Base-by-base conservation (phyloP, 2,329 filamentous ascomycete genomes). In the Paecilomyces variotii region DNA sequence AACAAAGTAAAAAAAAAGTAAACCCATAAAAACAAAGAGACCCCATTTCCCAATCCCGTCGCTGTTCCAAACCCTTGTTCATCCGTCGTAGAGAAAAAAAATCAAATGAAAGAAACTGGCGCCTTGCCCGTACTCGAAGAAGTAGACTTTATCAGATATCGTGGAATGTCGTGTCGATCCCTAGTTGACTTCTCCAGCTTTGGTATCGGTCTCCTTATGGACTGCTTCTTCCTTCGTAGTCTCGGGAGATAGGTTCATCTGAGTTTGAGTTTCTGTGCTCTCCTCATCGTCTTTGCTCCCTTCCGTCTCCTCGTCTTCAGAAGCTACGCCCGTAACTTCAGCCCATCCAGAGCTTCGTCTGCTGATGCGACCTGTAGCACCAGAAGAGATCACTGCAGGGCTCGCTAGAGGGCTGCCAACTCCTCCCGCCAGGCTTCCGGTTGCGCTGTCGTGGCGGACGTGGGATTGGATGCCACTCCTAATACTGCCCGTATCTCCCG, bases 401-500 rank as follows among this genome's bases (percentile, higher is more conserved):
- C 39, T 45, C 7, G 82, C 82, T 39, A 91, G 73, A 12, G 87
- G 85, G 64, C 85, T 88, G 30, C 73, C 71, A n/a, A 82, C 68
- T 7, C 82, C 83, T 5, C 81, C 84, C 62, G 65, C 61, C 11
- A 91, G 87, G 72, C 89, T 93, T 27, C 89, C 88, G 61, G 81
- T 88, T 57, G 93, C 84, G 73, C 91, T 96, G 70, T 96, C 91
- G 55, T 90, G 87, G 61, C 90, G 83, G 1, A 84, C 85, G 71
- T 96, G 92, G 0, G 90, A 89, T 2, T 90, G 72, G 0, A 88
- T 76, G 0, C 89, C 90, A 71, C 90, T 96, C 57, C 90, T 83
- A 30, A 95, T 79, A 68, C 91, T 96, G 9, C 86, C 85, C 0
- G 84, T 89, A 64, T 96, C 90, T 4, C 82, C 84, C 53, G 71